Evolutionary conservation across 2,329 filamentous ascomycete genomes (phyloP), one percentile per base, ranked within the genome.

Genomic region (Talaromyces marneffei): DNA sequence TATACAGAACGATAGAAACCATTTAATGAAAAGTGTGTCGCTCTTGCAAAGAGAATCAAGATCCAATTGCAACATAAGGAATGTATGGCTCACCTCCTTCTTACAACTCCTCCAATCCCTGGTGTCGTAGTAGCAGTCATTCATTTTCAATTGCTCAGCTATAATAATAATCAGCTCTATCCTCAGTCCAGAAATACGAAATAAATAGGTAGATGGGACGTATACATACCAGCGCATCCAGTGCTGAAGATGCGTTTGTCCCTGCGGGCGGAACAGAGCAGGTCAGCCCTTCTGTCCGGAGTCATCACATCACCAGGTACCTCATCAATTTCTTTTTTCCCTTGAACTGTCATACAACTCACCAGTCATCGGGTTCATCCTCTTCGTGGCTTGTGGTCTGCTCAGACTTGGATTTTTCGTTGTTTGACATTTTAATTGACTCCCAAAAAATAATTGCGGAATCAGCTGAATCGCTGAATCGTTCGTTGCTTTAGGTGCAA

Each of bases 161-260:
- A 66, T 50, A 20, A 33, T 23, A 42, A 12, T 10, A 10, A 20
- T 9, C 1, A 50, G 14, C 14, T 50, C n/a, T 29, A 18, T 4
- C 14, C 18, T 50, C 27, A 3, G 6, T 25, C 18, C 18, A 1
- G 8, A 23, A 3, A 42, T 8, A 20, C 4, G 3, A 25, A 14
- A 27, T 1, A 23, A 5, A 29, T 29, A 1, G 8, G 2, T 33
- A 27, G 33, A 25, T 12, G 10, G 9, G 14, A 25, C 1, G n/a
- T 4, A 29, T 3, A 62, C 79, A 72, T 78, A 96, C 93, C 87
- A 76, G 92, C 85, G 72, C 93, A 97, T 62, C 93, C 94, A 2
- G 93, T 97, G 80, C 91, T 96, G 80, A 91, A 96, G 76, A 97
- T 97, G 72, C 94, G 85, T 83, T 96, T 93, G 80, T 97, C 92